These are phyloP conservation scores for Trypanosoma vivax DNA, from an alignment of 208 protist species.

Conservation along the genomic window DNA sequence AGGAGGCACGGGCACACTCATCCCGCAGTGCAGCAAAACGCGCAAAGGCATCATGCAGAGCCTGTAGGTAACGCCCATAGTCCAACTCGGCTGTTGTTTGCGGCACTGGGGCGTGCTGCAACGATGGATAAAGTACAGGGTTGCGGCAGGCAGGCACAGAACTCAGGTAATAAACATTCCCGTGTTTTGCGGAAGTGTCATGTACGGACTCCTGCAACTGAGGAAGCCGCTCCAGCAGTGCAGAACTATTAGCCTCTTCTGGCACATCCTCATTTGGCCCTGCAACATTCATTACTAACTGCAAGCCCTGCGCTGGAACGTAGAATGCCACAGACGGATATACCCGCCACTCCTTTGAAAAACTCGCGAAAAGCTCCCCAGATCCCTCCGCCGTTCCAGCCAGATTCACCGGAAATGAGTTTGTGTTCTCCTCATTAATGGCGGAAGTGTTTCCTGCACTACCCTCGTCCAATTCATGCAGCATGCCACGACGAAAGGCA, in stretches of 20 bases:
- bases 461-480: background rate
- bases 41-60: slow-evolving; percentile 17
- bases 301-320: slow-evolving; percentile 27
- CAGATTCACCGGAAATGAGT: background rate
- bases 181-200: slow-evolving; percentile 8
- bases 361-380: background rate
- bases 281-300: slow-evolving; percentile 30
- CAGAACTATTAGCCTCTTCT: slow-evolving; percentile 4
- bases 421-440: background rate
- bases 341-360: background rate
- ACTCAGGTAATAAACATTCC: slow-evolving; percentile 34
- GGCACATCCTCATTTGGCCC: slow-evolving; percentile 2
- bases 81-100: slow-evolving; percentile 13
- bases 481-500: slow-evolving; percentile 10
- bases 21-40: slow-evolving; percentile 17
- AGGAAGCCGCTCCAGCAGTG: slow-evolving; percentile 2
- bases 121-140: slow-evolving; percentile 13
- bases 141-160: slow-evolving; percentile 5
- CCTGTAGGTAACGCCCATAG: slow-evolving; percentile 17
- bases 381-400: background rate
- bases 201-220: slow-evolving; percentile 21
- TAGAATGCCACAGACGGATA: slow-evolving; percentile 56
- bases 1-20: background rate
- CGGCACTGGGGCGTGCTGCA: slow-evolving; percentile 3
- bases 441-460: background rate